Base-by-base conservation (phyloP, 495 filamentous ascomycete species). In the Parachaetomium inaequale region DNA sequence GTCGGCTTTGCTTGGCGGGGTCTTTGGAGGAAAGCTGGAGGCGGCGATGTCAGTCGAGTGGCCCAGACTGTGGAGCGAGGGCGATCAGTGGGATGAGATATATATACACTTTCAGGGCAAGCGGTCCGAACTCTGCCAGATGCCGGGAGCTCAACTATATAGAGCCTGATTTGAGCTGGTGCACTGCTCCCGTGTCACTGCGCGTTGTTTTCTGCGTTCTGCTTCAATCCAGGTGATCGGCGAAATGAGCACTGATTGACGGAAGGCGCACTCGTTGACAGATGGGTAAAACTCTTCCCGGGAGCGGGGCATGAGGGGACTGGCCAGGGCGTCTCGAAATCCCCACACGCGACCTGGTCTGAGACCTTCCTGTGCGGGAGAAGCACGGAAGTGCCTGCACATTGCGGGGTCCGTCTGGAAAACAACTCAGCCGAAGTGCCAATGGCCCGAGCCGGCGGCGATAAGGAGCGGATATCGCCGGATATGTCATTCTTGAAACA, bases 381-480 rank as follows among this genome's bases (percentile, higher is more conserved):
- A 4, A 32, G 36, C 36, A 40, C 10, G 36, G 21, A 49, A 49
- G 45, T n/a, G n/a, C 23, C 5, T 8, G 32, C 21, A 40, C 36
- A 47, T 38, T 63, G 55, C 47, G 61, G 61, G 55, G 61, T 32
- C 19, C 46, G 23, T 6, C 45, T 23, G 7, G 23, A 54, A 63
- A 59, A 54, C 32, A 8, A 47, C 49, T 51, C 55, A 59, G 14
- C 29, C 23, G 21, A n/a, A 34, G 28, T 8, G 7, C 46, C 55
- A 56, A 49, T 15, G 32, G 19, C 11, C 55, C 55, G 62, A 59
- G 51, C 55, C 45, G 50, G 38, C 54, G 63, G 58, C 47, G 59
- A 59, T 59, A 62, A 62, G 38, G 25, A 12, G 19, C 63, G 59
- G 63, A 66, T 66, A 66, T 66, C 63, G 59, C 59, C 63, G 59